These are phyloP conservation scores for Aeschynomene evenia DNA, from an alignment of 306 rosid genomes.

Conservation along the genomic window DNA sequence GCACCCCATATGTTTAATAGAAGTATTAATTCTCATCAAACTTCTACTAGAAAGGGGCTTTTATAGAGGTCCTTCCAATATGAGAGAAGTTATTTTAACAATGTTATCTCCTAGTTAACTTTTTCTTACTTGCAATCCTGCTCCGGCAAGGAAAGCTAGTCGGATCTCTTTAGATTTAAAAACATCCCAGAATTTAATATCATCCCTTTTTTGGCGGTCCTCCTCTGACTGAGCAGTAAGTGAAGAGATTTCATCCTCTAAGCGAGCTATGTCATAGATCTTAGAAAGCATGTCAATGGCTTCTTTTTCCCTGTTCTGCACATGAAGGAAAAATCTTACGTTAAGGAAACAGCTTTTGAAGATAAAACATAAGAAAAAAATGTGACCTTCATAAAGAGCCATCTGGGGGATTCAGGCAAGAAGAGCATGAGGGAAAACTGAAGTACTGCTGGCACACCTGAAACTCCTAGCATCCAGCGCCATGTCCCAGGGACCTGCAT, in stretches of 20 bases:
- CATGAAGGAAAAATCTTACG: neutral
- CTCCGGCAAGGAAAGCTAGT: conserved; percentile 87
- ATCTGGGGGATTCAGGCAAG: conserved; percentile 93
- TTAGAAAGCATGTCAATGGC: conserved; percentile 72
- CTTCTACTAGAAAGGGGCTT: conserved; percentile 16
- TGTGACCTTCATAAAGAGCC: conserved; percentile 78
- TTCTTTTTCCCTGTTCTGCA: conserved; percentile 57
- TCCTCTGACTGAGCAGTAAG: conserved; percentile 58
- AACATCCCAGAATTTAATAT: conserved; percentile 53
- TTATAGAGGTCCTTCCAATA: conserved; percentile 11
- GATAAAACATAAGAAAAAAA: neutral
- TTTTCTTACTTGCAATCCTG: conserved; percentile 74
- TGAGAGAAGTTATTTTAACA: neutral
- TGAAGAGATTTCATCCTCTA: conserved; percentile 75
- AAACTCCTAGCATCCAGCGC: conserved; percentile 96
- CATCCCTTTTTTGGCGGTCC: conserved; percentile 46
- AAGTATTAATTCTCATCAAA: conserved; percentile 2
- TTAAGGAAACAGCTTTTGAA: neutral
- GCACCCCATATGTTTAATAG: neutral
- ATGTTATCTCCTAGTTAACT: neutral
- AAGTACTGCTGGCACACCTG: conserved; percentile 74
- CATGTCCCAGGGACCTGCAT: conserved; percentile 91
- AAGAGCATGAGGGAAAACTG: conserved; percentile 75
- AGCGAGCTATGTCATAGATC: conserved; percentile 64
- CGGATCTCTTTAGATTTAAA: conserved; percentile 69